Evolutionary conservation across 2,329 filamentous ascomycete genomes (phyloP).

Genomic region (Xylariomycetidae sp.): DNA sequence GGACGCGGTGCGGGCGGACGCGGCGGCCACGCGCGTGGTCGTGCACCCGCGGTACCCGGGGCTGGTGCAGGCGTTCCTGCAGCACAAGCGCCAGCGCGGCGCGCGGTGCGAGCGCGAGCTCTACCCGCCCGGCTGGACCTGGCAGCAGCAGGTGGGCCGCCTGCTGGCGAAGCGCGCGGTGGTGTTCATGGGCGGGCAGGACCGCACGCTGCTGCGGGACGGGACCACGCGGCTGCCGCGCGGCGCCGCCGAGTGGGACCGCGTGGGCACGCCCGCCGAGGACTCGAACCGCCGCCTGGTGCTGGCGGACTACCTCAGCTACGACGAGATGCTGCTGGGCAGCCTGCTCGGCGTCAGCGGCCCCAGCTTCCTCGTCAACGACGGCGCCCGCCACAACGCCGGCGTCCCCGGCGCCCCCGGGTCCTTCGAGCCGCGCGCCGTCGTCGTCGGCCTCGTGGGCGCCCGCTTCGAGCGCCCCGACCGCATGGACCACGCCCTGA

Average conservation of each 20-base stretch:
- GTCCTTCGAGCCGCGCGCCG: slow-evolving; percentile 20
- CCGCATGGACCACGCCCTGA: slow-evolving; percentile 22
- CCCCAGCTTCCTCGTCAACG: slow-evolving; percentile 26
- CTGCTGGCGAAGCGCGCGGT: slow-evolving; percentile 21
- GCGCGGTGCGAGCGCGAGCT: slow-evolving; percentile 15
- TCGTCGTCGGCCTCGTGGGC: slow-evolving; percentile 28
- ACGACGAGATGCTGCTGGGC: slow-evolving; percentile 30
- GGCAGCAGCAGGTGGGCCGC: slow-evolving; percentile 17
- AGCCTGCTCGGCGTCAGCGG: slow-evolving; percentile 26
- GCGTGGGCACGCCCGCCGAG: slow-evolving; percentile 19
- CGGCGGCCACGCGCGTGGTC: slow-evolving; percentile 20
- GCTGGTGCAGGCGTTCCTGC: slow-evolving; percentile 21
- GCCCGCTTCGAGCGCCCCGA: slow-evolving; percentile 24
- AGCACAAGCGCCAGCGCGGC: slow-evolving; percentile 21
- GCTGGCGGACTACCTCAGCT: slow-evolving; percentile 24
- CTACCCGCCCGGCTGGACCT: slow-evolving; percentile 17
- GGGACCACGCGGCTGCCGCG: slow-evolving; percentile 1
- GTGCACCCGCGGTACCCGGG: slow-evolving; percentile 18
- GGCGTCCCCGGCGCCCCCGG: slow-evolving; percentile 6
- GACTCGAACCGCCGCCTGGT: slow-evolving; percentile 3
- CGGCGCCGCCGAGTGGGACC: slow-evolving; percentile 19
- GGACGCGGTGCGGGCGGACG: slow-evolving; percentile 13
- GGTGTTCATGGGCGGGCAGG: slow-evolving; percentile 14
- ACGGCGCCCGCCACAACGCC: slow-evolving; percentile 20
- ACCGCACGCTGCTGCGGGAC: slow-evolving; percentile 19